Evolutionary conservation across 441 rosid genomes (phyloP), one percentile per base, ranked within the genome.

Genomic region (Erysimum cheiri): DNA sequence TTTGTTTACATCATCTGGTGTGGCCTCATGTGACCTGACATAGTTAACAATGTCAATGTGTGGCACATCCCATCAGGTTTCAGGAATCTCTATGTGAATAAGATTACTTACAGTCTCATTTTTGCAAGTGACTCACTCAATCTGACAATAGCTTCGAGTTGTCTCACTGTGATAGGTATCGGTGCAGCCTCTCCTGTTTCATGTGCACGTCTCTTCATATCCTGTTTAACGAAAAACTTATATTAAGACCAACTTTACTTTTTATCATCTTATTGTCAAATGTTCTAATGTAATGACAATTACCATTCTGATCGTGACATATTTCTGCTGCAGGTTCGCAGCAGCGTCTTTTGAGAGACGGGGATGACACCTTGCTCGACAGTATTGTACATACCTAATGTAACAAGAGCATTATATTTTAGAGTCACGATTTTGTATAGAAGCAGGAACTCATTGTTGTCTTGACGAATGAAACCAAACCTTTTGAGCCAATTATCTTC

Each of bases 401-500:
- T 65, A 75, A 73, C 14, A 49, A 70, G 11, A 58, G 49, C 57
- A 74, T 33, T 73, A 78, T 50, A 80, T 71, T 54, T 69, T 53
- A 71, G 47, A 63, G 24, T 46, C 17, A 60, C 4, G 15, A 50
- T 41, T 73, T 63, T 70, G 65, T 57, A 46, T 24, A 55, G 2
- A 66, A 52, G 60, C 60, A 15, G 5, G 19, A 3, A 17, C 24
- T 33, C 9, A 6, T 39, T 57, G 59, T 60, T 55, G 9, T 37
- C 74, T 53, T 36, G 28, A 22, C 43, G 69, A 60, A 53, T 36
- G 4, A 19, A 44, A 52, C 53, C 49, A 35, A 70, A 94, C 97
- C 98, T 90, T 84, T 90, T 92, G 64, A 95, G 85, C 99, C 97
- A 95, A 67, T 90, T 95, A 64, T 90, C 93, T 88, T 90, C 98